Percentiles rank a stretch among this genome's conserved stretches.
phyloP scores from a whole-genome alignment of 2,329 filamentous ascomycete genomes.

The Trichophyton benhamiae region DNA sequence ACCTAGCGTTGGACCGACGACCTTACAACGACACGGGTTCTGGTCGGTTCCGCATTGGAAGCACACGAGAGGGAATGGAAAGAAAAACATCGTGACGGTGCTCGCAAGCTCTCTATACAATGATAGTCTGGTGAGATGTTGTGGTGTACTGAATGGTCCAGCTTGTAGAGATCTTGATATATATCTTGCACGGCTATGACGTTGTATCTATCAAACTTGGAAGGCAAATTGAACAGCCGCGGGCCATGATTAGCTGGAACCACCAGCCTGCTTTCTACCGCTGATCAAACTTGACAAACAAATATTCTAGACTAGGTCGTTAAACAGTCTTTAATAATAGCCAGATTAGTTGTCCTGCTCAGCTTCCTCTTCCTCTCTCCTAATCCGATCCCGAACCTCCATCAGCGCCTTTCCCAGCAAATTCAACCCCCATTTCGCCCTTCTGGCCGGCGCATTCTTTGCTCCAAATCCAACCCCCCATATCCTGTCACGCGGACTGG shows the following conservation, averaged over 20 bases:
- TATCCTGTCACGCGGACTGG: constrained; percentile 25
- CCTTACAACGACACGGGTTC: constrained; percentile 46
- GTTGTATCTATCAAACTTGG: not conserved
- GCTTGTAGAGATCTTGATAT: not conserved
- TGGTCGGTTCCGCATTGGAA: constrained; percentile 46
- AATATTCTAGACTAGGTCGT: not conserved
- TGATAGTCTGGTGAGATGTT: not conserved
- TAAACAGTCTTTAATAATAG: not conserved
- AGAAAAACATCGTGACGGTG: constrained; percentile 27
- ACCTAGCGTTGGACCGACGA: constrained; percentile 44
- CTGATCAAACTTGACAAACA: not conserved
- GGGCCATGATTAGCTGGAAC: too few relatives aligned
- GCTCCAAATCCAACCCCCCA: constrained; percentile 26
- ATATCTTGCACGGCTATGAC: not conserved
- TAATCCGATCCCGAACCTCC: constrained; percentile 21
- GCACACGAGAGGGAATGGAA: constrained; percentile 41
- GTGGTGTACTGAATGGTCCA: not conserved
- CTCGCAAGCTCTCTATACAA: too few relatives aligned
- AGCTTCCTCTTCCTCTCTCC: constrained; percentile 10
- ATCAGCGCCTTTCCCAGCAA: constrained; percentile 24
- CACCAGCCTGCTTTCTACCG: not conserved
- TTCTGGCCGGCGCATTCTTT: constrained; percentile 19
- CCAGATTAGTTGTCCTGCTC: not conserved
- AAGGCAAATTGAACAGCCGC: not conserved
- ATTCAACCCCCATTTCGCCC: constrained; percentile 24